Conservation (phyloP, 345 rosid genomes). For the Eucalyptus curtisii region DNA sequence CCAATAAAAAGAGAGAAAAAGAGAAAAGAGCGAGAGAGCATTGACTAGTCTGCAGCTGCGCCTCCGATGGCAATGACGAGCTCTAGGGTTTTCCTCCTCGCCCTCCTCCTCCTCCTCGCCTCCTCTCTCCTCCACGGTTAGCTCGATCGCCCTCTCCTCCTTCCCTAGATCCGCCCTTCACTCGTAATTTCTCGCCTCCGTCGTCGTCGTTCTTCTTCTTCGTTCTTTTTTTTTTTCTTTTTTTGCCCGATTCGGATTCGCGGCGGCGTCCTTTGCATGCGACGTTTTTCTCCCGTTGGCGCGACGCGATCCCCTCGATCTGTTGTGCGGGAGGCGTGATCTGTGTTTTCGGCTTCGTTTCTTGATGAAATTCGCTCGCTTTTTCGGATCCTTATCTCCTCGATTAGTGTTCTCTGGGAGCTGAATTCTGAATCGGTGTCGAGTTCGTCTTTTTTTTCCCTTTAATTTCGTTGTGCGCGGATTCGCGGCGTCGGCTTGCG, state of each 20-base stretch:
- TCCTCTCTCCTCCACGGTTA: conserved; percentile 74
- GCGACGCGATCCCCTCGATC: background rate
- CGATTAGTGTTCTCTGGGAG: background rate
- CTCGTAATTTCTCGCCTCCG: background rate
- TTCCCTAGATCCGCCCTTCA: background rate
- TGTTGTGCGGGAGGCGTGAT: background rate
- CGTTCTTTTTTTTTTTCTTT: rapidly evolving
- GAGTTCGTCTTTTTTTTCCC: background rate
- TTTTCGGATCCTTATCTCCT: background rate
- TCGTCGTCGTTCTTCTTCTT: background rate
- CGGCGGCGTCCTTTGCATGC: background rate
- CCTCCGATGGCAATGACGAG: conserved; percentile 8
- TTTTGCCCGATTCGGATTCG: background rate
- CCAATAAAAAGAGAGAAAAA: background rate
- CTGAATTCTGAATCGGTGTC: background rate
- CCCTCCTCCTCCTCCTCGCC: conserved; percentile 50
- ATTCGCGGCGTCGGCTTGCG: background rate
- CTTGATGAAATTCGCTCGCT: background rate
- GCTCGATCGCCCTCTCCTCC: background rate
- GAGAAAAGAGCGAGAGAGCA: background rate
- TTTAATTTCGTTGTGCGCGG: background rate
- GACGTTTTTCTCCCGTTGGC: background rate
- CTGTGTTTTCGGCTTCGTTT: background rate
- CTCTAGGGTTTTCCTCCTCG: conserved; percentile 50
- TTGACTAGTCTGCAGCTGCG: background rate